Percentiles rank a stretch among this genome's conserved stretches.
Conservation (phyloP, 768 basidiomycete genomes). For the Pleurotus sapidus region DNA sequence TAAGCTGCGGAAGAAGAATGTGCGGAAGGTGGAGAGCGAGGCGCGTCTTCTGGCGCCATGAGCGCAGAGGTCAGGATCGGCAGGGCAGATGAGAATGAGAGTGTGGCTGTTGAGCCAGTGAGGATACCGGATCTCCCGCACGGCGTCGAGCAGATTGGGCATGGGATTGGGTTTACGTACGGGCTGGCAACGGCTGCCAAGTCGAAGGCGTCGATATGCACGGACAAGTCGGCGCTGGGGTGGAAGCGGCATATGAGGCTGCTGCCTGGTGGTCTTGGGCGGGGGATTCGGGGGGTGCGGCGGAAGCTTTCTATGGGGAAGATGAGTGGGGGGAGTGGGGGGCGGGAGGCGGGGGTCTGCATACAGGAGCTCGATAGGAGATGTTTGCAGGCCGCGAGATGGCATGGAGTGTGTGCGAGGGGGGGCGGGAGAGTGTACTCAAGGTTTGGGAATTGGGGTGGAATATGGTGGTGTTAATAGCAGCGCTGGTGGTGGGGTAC, state of each 20-base stretch:
- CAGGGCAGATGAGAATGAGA: neutral
- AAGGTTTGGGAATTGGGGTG: neutral
- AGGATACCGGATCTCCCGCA: slow-evolving; percentile 33
- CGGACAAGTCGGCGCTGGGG: slow-evolving; percentile 17
- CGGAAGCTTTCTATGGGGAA: slow-evolving; percentile 5
- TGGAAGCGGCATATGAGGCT: slow-evolving; percentile 15
- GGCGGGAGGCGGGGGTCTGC: neutral
- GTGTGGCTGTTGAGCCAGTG: neutral
- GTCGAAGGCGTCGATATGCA: slow-evolving; percentile 28
- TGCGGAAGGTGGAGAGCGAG: neutral
- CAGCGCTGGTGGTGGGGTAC: neutral
- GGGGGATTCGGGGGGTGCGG: slow-evolving; percentile 9
- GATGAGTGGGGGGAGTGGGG: neutral
- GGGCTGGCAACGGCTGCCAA: slow-evolving; percentile 23
- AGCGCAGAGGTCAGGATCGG: neutral
- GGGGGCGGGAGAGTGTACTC: neutral
- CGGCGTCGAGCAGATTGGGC: slow-evolving; percentile 45
- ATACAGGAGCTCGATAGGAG: neutral
- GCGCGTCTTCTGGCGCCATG: neutral
- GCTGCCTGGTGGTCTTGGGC: slow-evolving; percentile 14
- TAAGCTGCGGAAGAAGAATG: slow-evolving; percentile 33
- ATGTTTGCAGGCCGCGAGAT: neutral
- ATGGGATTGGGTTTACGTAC: slow-evolving; percentile 52
- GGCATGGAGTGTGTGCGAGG: too few relatives aligned
- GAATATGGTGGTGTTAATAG: neutral